phyloP scores from a whole-genome alignment of 2,329 filamentous ascomycete species.

The Thermoascus crustaceus region DNA sequence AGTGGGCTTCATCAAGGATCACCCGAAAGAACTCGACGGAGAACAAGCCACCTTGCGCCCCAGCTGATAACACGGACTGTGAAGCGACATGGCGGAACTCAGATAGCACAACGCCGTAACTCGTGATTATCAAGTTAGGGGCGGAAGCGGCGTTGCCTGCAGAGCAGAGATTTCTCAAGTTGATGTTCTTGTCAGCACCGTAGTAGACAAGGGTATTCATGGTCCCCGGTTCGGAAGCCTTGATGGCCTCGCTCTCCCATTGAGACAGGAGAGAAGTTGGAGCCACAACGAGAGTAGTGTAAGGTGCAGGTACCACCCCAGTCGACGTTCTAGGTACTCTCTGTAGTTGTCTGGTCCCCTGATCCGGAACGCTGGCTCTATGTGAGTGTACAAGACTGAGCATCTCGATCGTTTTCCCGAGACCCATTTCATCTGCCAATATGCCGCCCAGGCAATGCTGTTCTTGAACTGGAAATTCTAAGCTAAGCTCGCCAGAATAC shows the following conservation, averaged over 20 bases:
- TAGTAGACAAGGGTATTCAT: constrained; percentile 87
- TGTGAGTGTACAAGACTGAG: constrained; percentile 85
- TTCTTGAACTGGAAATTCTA: constrained; percentile 87
- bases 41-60: constrained; percentile 67
- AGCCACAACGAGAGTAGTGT: constrained; percentile 89
- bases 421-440: constrained; percentile 90
- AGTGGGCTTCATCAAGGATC: constrained; percentile 91
- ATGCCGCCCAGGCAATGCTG: constrained; percentile 92
- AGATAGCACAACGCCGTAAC: constrained; percentile 83
- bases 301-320: constrained; percentile 61
- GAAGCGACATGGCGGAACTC: constrained; percentile 68
- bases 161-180: constrained; percentile 72
- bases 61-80: constrained; percentile 52
- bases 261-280: constrained; percentile 95
- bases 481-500: constrained; percentile 86
- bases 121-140: constrained; percentile 88
- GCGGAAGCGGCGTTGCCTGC: constrained; percentile 64
- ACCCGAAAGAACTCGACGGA: constrained; percentile 90
- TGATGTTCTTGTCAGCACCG: constrained; percentile 70
- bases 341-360: too few relatives aligned
- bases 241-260: constrained; percentile 92
- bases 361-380: constrained; percentile 45
- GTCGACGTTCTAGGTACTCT: constrained; percentile 52
- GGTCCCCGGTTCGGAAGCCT: constrained; percentile 75
- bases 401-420: constrained; percentile 99